phyloP scores from a whole-genome alignment of 495 filamentous ascomycete genomes.

The Barbatosphaeria neglecta region DNA sequence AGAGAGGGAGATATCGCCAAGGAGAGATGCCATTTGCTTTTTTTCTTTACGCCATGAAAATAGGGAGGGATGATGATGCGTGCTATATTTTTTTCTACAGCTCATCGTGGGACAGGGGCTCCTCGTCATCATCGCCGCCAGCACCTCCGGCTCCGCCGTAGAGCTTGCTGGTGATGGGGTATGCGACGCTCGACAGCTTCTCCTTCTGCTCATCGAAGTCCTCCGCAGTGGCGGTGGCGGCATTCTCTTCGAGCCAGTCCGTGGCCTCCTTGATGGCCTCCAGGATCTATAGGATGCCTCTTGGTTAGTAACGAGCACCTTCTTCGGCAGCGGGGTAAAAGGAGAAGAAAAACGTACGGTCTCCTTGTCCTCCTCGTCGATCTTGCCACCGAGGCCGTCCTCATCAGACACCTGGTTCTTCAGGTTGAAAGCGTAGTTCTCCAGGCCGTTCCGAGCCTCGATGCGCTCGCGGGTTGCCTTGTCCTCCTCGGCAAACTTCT shows the following conservation, averaged over 20 bases:
- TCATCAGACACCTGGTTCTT: conserved; percentile 99
- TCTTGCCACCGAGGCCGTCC: conserved; percentile 93
- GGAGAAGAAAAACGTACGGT: conserved; percentile 43
- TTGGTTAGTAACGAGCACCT: conserved; percentile 13
- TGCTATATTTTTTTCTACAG: conserved; percentile 49
- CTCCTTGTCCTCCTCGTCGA: conserved; percentile 98
- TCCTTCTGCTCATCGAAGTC: conserved; percentile 99
- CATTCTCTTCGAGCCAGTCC: conserved; percentile 98
- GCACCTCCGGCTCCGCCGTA: conserved; percentile 60
- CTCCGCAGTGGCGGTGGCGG: conserved; percentile 69
- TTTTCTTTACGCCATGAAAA: too few species aligned
- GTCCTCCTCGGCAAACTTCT: conserved; percentile 98
- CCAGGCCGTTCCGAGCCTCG: conserved; percentile 86
- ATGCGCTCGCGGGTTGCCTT: conserved; percentile 93
- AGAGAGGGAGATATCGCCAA: too few species aligned
- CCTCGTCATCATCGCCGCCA: conserved; percentile 59
- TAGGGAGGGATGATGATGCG: too few species aligned
- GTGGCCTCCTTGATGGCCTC: conserved; percentile 95
- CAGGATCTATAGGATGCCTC: conserved; percentile 58
- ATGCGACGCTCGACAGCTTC: conserved; percentile 91
- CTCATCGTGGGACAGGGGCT: conserved; percentile 76
- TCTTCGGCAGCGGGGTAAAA: not conserved
- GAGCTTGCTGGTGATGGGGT: conserved; percentile 97
- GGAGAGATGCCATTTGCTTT: too few species aligned
- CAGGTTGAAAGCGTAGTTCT: conserved; percentile 93